Conservation (phyloP, 208 protist genomes). For the Trypanosomatidae sp. region DNA sequence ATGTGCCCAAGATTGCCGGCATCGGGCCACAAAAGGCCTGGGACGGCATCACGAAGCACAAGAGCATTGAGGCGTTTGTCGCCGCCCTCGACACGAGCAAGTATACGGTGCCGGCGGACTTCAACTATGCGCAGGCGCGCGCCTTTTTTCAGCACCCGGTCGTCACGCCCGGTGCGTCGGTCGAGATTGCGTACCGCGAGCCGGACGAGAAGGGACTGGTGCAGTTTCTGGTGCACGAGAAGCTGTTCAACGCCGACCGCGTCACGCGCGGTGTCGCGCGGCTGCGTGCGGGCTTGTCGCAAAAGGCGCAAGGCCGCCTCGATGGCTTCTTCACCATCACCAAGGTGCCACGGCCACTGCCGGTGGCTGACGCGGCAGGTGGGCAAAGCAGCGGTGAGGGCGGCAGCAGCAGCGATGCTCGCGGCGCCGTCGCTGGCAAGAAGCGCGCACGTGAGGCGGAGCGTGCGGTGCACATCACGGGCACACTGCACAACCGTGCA, state of each 20-base stretch:
- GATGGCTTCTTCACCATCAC: constrained; percentile 83
- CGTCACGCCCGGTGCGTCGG: constrained; percentile 51
- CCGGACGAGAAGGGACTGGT: constrained; percentile 96
- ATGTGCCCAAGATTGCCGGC: constrained; percentile 95
- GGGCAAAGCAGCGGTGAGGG: not conserved
- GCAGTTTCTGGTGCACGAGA: constrained; percentile 96
- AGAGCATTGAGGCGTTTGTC: constrained; percentile 93
- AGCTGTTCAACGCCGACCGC: constrained; percentile 92
- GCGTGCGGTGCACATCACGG: constrained; percentile 22
- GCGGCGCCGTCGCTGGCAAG: constrained; percentile 6
- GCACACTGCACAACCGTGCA: constrained; percentile 52
- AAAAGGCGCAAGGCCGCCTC: constrained; percentile 81
- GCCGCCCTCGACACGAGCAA: constrained; percentile 83
- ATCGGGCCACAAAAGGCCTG: constrained; percentile 96
- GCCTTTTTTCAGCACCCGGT: constrained; percentile 90
- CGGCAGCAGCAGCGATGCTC: not conserved
- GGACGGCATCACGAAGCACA: constrained; percentile 92
- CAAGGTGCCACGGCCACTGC: not conserved
- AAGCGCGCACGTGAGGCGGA: constrained; percentile 34
- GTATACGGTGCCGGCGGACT: constrained; percentile 75
- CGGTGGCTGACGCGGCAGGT: not conserved
- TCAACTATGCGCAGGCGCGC: constrained; percentile 82
- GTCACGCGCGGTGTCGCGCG: constrained; percentile 75
- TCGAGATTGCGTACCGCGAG: constrained; percentile 90
- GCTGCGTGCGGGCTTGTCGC: constrained; percentile 40